Evolutionary conservation across 2,329 filamentous ascomycete species (phyloP), one percentile per base, ranked within the genome.

Genomic region (Dothideomycetidae sp.): DNA sequence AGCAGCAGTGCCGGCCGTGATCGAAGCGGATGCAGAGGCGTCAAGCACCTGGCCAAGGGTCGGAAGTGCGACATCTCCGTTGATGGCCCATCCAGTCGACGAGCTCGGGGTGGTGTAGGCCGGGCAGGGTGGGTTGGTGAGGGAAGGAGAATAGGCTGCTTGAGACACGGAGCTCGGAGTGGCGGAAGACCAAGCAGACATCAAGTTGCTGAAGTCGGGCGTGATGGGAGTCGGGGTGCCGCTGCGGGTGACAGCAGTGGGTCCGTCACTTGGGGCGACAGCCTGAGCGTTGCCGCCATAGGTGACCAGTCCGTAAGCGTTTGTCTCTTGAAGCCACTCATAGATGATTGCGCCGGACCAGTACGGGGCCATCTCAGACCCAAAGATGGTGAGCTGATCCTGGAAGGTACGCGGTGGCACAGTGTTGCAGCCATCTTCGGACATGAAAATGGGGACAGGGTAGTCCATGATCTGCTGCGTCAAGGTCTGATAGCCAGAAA

Each of bases 371-470:
- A 93, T 93, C 2, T 81, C 59, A 0, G 66, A 48, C 30, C 81
- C 78, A 49, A 90, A 79, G 48, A 93, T 82, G 34, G 81, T 75
- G 29, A 70, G 66, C 57, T 90, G 81, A 53, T 93, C 79, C 15
- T 66, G 65, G 53, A 81, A 84, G 1, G 66, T 60, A 30, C 79
- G 70, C 1, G 77, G 75, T 2, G 61, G 60, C 1, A 67, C 65
- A 4, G 63, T 67, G 53, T 81, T 86, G 68, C 84, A 93, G 41
- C 84, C 84, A 3, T 82, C 90, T 60, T 93, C 84, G 21, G 81
- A 86, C 60, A 93, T 83, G 66, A 85, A 86, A 50, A 90, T 83
- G 13, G 82, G 84, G n/a, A 92, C 74, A 32, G 75, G 78, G 57
- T 84, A 86, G 49, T 72, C 59, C 26, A 69, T 68, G 4, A 80